Base-by-base conservation (phyloP, 306 rosid species). In the Gastrolobium villosum region DNA sequence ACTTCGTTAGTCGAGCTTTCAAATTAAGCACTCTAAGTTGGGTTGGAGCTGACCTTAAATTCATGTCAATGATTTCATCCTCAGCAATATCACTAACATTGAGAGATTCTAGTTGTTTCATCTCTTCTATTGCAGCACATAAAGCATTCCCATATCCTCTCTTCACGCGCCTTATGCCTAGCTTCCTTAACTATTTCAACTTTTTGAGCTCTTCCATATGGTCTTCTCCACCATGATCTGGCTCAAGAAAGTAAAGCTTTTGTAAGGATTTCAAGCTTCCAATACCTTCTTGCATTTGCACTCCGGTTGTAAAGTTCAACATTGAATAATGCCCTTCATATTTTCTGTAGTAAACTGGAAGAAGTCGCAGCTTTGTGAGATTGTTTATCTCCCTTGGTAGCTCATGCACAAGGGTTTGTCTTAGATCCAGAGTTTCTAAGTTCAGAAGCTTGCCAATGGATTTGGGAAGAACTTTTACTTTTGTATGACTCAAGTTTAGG, bases 31-130 rank as follows among this genome's bases (percentile, higher is more conserved):
- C 0, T 7, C 1, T 30, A 49, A 75, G 79, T 7, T 63, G 20
- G n/a, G 63, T 14, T 11, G 15, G 63, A 9, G 53, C 8, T 48
- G 63, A 36, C 10, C 36, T n/a, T 2, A 7, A 48, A 7, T 43
- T 6, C 78, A 73, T 30, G 56, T 73, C 78, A 43, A 73, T 15
- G 43, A 73, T n/a, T 57, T 11, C 78, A 4, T 57, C 35, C 9
- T 43, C 10, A 57, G 0, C 10, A 10, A 13, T 57, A 10, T 20
- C 59, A 7, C 26, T 32, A 10, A 74, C 15, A 8, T 32, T 31
- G 9, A 74, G 78, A 4, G 78, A 59, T 32, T 74, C 73, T 39
- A 76, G 80, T 3, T 50, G 44, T 0, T 5, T 31, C 80, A 76
- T 52, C 80, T 39, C 26, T n/a, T 1, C 54, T 14, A 76, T 10